phyloP scores from a whole-genome alignment of 495 filamentous ascomycete species.

The Podospora tetraspora region DNA sequence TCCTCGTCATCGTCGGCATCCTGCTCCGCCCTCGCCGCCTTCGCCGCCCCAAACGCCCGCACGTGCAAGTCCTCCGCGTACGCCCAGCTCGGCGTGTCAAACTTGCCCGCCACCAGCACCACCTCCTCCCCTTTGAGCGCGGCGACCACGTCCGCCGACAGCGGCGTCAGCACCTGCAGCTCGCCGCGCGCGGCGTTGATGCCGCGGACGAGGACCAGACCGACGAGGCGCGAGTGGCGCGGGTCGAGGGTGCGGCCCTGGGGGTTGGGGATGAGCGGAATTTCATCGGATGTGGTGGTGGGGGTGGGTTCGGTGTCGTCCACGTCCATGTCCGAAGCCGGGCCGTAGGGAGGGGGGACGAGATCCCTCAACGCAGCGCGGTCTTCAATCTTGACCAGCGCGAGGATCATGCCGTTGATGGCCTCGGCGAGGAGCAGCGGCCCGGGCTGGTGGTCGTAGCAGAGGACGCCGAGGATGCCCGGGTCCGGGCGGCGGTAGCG shows the following conservation, averaged over 20 bases:
- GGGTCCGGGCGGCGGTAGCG: conserved; percentile 26
- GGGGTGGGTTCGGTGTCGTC: conserved; percentile 10
- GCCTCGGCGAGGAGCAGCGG: conserved; percentile 35
- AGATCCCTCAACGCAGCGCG: conserved; percentile 30
- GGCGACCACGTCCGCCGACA: conserved; percentile 30
- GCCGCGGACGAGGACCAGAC: conserved; percentile 50
- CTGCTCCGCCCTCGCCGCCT: conserved; percentile 3
- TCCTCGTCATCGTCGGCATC: conserved; percentile 20
- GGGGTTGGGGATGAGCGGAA: conserved; percentile 41
- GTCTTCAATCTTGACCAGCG: conserved; percentile 35
- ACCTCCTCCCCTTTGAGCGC: conserved; percentile 33
- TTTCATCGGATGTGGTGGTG: conserved; percentile 20
- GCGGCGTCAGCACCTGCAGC: conserved; percentile 51
- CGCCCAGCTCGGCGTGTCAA: conserved; percentile 55
- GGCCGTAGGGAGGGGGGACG: not conserved
- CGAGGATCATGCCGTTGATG: conserved; percentile 43
- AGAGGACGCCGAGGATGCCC: conserved; percentile 40
- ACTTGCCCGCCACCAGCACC: conserved; percentile 53
- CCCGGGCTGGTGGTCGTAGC: conserved; percentile 43
- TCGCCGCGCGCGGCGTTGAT: conserved; percentile 42
- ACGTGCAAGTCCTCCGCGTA: conserved; percentile 48
- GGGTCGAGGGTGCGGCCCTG: conserved; percentile 41
- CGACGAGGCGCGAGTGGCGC: conserved; percentile 39
- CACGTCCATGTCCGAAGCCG: conserved; percentile 8
- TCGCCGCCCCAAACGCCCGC: conserved; percentile 1